Conservation (phyloP, 139 green algal species). For the Closterium sp. region DNA sequence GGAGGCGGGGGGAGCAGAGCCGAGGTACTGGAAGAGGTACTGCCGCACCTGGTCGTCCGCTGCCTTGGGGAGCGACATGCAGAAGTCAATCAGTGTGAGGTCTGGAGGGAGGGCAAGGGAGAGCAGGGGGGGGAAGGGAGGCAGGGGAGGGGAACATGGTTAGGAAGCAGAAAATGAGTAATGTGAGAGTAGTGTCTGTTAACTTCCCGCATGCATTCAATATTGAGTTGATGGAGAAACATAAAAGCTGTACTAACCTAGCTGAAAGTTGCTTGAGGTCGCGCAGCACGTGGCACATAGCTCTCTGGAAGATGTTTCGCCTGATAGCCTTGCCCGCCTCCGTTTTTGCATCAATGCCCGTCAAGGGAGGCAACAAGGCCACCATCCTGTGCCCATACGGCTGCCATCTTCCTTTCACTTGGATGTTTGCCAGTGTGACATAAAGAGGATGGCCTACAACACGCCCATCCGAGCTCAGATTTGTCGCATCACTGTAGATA, state of each 20-base stretch:
- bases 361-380: not conserved
- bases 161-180: too few relatives aligned
- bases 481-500: not conserved
- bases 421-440: not conserved
- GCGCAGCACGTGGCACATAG: not conserved
- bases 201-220: not conserved
- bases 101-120: too few relatives aligned
- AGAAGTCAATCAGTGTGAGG: too few relatives aligned
- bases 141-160: too few relatives aligned
- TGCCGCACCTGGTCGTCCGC: too few relatives aligned
- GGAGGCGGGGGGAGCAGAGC: too few relatives aligned
- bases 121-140: too few relatives aligned
- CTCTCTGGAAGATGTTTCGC: not conserved
- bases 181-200: not conserved
- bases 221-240: not conserved
- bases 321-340: not conserved
- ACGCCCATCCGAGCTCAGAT: not conserved
- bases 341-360: not conserved
- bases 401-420: not conserved
- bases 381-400: not conserved
- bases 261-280: not conserved
- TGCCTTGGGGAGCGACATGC: too few relatives aligned
- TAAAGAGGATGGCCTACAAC: not conserved
- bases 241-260: not conserved
- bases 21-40: too few relatives aligned